Base-by-base conservation (phyloP, 306 rosid species). In the Gastrolobium villosum region DNA sequence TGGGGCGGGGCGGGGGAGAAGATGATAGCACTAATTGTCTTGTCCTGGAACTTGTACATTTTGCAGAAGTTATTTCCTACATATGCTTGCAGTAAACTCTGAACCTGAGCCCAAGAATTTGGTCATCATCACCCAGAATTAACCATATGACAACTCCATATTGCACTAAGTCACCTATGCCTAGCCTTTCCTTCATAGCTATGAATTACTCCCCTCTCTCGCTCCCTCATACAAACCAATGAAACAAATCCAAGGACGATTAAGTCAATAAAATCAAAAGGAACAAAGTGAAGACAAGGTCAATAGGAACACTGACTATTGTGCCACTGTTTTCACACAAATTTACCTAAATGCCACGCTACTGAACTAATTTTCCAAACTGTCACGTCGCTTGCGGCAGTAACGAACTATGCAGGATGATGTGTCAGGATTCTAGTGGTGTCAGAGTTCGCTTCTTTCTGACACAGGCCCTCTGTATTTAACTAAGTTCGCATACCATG, bases 21-120 rank as follows among this genome's bases (percentile, higher is more conserved):
- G 43, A 66, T 28, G 72, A 60, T 36, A 40, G 11, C 78, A 82
- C 65, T 32, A 62, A 43, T 54, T 63, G 69, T 64, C 65, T 55
- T 49, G 35, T 74, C 68, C 83, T 82, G 69, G 70, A 20, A 77
- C 79, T 77, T 36, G 79, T 82, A 70, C 74, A 62, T 15, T 50
- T 52, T 55, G 81, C 72, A 67, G 30, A 49, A 14, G 79, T 81
- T 74, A 75, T 64, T 68, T 72, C 62, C 77, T 50, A 66, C 64
- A 69, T 65, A 60, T 57, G 65, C 60, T 81, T 75, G 14, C 61
- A 7, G 64, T 68, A 81, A 75, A n/a, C 32, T 70, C 39, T 52
- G 31, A 49, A 81, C 67, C 68, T 32, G 53, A 76, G 45, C 69
- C 79, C 72, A 70, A 54, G 78, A 76, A 52, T 76, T 50, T 50